Conservation (phyloP, 345 rosid genomes). For the Reutealis trisperma region DNA sequence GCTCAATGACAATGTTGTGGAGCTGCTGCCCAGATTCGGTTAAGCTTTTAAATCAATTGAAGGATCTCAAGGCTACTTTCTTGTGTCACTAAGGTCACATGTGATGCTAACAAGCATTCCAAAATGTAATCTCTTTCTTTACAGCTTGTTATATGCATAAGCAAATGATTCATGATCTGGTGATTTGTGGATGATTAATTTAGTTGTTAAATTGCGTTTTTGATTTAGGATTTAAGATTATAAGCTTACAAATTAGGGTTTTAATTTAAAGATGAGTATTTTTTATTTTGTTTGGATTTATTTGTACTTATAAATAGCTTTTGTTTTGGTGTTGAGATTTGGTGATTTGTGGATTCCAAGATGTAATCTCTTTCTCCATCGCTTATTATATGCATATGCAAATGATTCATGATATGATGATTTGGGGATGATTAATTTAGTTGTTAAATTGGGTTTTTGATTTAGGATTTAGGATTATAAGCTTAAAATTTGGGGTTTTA, state of each 20-base stretch:
- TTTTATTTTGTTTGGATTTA: background rate
- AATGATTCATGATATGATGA: no score
- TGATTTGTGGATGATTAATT: background rate
- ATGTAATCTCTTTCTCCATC: no score
- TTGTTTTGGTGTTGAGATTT: background rate
- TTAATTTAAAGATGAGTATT: background rate
- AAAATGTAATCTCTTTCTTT: constrained; percentile 42
- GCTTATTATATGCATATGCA: no score
- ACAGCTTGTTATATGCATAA: background rate
- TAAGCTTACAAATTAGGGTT: background rate
- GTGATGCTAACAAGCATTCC: constrained; percentile 73
- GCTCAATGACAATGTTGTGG: no score
- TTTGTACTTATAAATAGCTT: no score
- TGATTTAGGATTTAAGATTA: background rate
- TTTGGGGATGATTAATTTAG: no score
- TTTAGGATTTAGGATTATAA: no score
- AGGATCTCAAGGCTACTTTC: constrained; percentile 69
- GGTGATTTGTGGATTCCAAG: no score
- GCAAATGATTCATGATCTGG: background rate
- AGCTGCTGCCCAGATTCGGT: no score
- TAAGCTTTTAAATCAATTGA: constrained; percentile 57
- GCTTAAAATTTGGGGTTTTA: no score
- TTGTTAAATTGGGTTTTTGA: no score
- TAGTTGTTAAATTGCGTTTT: no score
- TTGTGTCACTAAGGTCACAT: constrained; percentile 71